Conservation (phyloP, 2,329 filamentous ascomycete genomes). For the Microcyclospora pomicola region DNA sequence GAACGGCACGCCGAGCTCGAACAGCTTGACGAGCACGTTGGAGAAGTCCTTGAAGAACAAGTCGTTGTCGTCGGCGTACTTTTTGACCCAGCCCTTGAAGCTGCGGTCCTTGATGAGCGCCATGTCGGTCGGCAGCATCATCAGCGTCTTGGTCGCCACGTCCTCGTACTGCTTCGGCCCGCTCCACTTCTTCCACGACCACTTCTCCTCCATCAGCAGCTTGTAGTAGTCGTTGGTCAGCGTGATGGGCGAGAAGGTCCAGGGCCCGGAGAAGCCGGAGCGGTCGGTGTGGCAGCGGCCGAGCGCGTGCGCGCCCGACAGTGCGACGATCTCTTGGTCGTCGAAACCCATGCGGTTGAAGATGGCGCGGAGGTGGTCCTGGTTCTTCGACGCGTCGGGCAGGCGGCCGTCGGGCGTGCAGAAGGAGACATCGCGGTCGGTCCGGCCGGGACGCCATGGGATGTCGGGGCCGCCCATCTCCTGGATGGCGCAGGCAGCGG, state of each 20-base stretch:
- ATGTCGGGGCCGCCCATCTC: conserved; percentile 86
- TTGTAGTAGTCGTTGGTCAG: conserved; percentile 93
- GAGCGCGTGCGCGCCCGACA: conserved; percentile 72
- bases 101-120: conserved; percentile 76
- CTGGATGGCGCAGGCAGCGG: conserved; percentile 72
- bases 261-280: conserved; percentile 76
- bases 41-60: conserved; percentile 90
- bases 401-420: conserved; percentile 92
- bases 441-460: conserved; percentile 76
- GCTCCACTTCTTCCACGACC: conserved; percentile 82
- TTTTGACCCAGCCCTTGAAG: conserved; percentile 67
- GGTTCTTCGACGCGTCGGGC: conserved; percentile 65
- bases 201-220: conserved; percentile 81
- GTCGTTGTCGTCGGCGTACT: conserved; percentile 83
- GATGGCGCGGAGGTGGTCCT: conserved; percentile 75
- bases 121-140: conserved; percentile 96
- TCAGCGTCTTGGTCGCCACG: conserved; percentile 70
- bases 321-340: conserved; percentile 89
- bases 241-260: conserved; percentile 83
- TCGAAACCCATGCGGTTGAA: conserved; percentile 97
- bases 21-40: conserved; percentile 63
- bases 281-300: conserved; percentile 84
- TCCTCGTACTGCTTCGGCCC: conserved; percentile 87
- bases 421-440: conserved; percentile 62
- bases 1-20: conserved; percentile 92